These are phyloP conservation scores for Neonectria sp. DNA, from an alignment of 2,329 filamentous ascomycete species.

Conservation along the genomic window DNA sequence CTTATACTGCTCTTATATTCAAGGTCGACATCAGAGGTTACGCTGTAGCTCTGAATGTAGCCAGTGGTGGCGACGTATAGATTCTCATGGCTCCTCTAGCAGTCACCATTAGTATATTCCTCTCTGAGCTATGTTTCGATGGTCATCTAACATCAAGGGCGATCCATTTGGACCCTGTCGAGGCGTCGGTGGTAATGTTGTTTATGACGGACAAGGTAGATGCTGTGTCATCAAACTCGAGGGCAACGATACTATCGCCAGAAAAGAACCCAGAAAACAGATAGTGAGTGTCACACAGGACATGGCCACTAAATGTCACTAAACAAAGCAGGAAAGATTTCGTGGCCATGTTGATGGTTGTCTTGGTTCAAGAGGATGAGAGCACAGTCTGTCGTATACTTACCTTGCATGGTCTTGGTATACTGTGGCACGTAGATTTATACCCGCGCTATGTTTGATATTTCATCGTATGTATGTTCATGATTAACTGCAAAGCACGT, in stretches of 20 bases:
- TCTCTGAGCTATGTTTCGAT: too few relatives aligned
- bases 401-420: background rate
- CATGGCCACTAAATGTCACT: conserved; percentile 17
- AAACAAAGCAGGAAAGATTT: conserved; percentile 10
- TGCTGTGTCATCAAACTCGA: conserved; percentile 19
- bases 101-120: background rate
- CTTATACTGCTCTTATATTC: conserved; percentile 16
- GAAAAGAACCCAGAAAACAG: conserved; percentile 32
- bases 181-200: conserved; percentile 6
- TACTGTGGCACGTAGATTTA: conserved; percentile 11
- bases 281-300: conserved; percentile 19
- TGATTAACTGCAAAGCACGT: background rate
- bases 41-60: conserved; percentile 18
- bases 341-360: conserved; percentile 4
- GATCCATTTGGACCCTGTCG: conserved; percentile 20
- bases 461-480: background rate
- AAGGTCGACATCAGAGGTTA: conserved; percentile 13
- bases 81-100: conserved; percentile 4
- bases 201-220: conserved; percentile 15
- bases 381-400: background rate
- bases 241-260: conserved; percentile 20
- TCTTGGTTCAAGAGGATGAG: background rate
- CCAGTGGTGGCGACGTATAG: conserved; percentile 25
- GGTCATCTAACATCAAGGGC: conserved; percentile 7
- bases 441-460: background rate